A percentile compares a stretch with the other conserved stretches of the same genome.
Conservation (phyloP, 1,139 yeast genomes). For the Saccharomyces hybrid region DNA sequence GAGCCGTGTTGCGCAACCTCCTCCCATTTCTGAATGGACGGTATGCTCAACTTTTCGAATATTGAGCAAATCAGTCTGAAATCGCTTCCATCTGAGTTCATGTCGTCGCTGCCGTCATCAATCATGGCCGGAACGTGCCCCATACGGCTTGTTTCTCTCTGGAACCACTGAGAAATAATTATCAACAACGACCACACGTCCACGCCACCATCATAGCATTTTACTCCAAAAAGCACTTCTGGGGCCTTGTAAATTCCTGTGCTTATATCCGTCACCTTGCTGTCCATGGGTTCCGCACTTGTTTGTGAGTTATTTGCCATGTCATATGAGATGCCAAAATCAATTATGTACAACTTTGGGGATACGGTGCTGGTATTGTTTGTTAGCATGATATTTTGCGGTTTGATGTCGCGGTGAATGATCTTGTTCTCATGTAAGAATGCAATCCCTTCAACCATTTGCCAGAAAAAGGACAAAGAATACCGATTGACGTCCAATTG, state of each 20-base stretch:
- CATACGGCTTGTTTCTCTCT: slow-evolving; percentile 37
- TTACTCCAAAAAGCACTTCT: slow-evolving; percentile 66
- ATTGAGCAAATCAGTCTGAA: slow-evolving; percentile 56
- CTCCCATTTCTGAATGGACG: slow-evolving; percentile 44
- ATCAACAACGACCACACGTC: slow-evolving; percentile 84
- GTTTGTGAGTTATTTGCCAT: slow-evolving; percentile 31
- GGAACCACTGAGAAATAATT: slow-evolving; percentile 51
- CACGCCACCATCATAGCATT: slow-evolving; percentile 50
- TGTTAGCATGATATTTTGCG: slow-evolving; percentile 59
- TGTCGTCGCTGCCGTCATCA: slow-evolving; percentile 31
- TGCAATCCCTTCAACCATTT: slow-evolving; percentile 42
- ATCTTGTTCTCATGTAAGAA: slow-evolving; percentile 50
- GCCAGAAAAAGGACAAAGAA: slow-evolving; percentile 33
- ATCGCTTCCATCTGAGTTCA: slow-evolving; percentile 44
- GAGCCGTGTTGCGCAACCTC: slow-evolving; percentile 37
- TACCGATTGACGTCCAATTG: slow-evolving; percentile 17
- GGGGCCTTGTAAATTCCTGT: slow-evolving; percentile 80
- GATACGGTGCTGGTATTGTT: slow-evolving; percentile 8
- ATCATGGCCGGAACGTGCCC: slow-evolving; percentile 27
- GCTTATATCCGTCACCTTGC: slow-evolving; percentile 62
- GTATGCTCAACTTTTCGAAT: slow-evolving; percentile 62
- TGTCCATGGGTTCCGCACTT: slow-evolving; percentile 36
- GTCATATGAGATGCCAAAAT: slow-evolving; percentile 70
- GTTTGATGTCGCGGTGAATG: slow-evolving; percentile 91
- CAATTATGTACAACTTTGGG: slow-evolving; percentile 46